Evolutionary conservation across 352 stramenopile genomes (phyloP).

Genomic region (Plasmopara viticola): DNA sequence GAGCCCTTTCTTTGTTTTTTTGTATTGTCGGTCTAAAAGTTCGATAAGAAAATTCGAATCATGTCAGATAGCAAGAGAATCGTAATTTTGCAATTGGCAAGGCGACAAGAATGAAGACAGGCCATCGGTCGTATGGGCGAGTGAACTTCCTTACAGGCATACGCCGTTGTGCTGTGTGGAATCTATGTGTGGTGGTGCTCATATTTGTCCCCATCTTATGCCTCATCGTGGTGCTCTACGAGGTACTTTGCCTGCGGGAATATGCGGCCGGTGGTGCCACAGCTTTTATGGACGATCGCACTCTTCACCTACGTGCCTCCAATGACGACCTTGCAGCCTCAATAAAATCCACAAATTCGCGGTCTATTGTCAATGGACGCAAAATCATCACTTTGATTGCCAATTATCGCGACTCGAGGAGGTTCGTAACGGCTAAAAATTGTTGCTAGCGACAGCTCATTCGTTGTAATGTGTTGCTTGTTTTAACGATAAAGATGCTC

Average conservation of each 20-base stretch:
- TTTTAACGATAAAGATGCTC: slow-evolving; percentile 38
- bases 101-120: slow-evolving; percentile 24
- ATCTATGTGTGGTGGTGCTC: slow-evolving; percentile 51
- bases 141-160: slow-evolving; percentile 45
- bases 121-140: slow-evolving; percentile 46
- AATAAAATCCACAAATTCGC: slow-evolving; percentile 17
- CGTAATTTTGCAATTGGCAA: no score
- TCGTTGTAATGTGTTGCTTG: slow-evolving; percentile 7
- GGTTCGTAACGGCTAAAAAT: slow-evolving; percentile 21
- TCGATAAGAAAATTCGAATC: no score
- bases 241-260: slow-evolving; percentile 74
- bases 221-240: slow-evolving; percentile 72
- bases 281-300: slow-evolving; percentile 30
- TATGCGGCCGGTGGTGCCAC: slow-evolving; percentile 36
- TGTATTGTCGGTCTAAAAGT: no score
- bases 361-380: slow-evolving; percentile 48
- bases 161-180: slow-evolving; percentile 33
- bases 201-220: slow-evolving; percentile 65
- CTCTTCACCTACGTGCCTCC: slow-evolving; percentile 23
- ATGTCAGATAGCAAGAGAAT: no score
- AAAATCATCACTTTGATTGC: slow-evolving; percentile 70
- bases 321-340: slow-evolving; percentile 8
- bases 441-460: slow-evolving; percentile 1
- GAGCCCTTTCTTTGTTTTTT: no score
- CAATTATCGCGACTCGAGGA: slow-evolving; percentile 75